These are phyloP conservation scores for Silene latifolia DNA, from an alignment of 148 eudicot species.

Conservation along the genomic window DNA sequence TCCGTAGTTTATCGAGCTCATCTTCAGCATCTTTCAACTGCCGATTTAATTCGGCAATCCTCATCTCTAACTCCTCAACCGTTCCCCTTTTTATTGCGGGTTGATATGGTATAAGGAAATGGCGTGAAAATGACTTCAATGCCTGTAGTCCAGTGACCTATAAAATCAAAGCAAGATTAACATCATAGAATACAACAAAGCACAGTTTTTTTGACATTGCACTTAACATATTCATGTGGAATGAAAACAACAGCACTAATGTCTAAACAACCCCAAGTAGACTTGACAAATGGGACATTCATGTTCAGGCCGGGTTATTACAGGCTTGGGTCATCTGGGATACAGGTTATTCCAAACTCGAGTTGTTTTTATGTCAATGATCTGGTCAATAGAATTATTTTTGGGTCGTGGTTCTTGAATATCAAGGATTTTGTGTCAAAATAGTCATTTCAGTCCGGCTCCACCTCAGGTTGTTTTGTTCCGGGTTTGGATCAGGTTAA, in stretches of 20 bases:
- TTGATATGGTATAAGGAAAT: slow-evolving; percentile 35
- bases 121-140: slow-evolving; percentile 30
- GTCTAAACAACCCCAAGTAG: not conserved
- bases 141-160: slow-evolving; percentile 70
- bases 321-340: no score
- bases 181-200: not conserved
- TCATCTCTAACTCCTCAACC: slow-evolving; percentile 61
- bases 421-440: no score
- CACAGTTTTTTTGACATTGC: no score
- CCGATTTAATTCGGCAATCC: slow-evolving; percentile 47
- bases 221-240: no score
- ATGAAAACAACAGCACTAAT: no score
- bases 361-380: no score
- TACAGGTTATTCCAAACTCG: no score
- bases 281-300: not conserved
- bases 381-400: no score
- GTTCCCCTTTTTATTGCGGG: slow-evolving; percentile 37
- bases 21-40: slow-evolving; percentile 72
- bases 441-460: no score
- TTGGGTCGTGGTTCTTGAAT: no score
- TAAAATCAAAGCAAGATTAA: slow-evolving; percentile 2
- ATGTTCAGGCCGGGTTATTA: not conserved
- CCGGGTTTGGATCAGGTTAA: no score
- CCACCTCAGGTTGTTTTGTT: no score
- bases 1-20: slow-evolving; percentile 59